Conservation (phyloP, 768 basidiomycete species). For the Tylopilus intermedius region DNA sequence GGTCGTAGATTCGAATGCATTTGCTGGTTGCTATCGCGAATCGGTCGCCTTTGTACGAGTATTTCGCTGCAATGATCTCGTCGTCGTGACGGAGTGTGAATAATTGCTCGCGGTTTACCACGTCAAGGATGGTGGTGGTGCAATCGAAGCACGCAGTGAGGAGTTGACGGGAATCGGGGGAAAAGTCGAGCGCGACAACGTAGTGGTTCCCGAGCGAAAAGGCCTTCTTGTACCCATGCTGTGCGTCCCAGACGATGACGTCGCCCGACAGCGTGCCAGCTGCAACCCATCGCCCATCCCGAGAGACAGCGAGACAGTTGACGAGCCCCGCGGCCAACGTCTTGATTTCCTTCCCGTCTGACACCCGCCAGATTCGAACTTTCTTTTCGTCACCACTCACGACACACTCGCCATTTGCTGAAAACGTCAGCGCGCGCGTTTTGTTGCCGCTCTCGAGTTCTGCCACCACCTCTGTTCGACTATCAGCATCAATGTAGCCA, state of each 20-base stretch:
- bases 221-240: neutral
- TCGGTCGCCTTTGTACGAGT: neutral
- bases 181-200: neutral
- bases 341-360: neutral
- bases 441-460: neutral
- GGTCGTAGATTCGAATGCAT: neutral
- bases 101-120: neutral
- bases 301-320: neutral
- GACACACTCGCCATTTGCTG: neutral
- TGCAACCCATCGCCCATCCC: neutral
- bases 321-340: neutral
- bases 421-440: neutral
- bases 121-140: neutral
- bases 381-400: neutral
- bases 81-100: neutral
- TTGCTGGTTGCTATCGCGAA: neutral
- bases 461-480: neutral
- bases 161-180: neutral
- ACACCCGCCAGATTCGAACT: conserved; percentile 1
- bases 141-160: neutral
- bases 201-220: neutral
- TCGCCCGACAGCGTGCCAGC: neutral
- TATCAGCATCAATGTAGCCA: neutral
- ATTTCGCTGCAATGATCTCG: neutral
- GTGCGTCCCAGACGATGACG: neutral